Base-by-base conservation (phyloP, 192 early-diverging fungal genomes). In the Lobosporangium transversale region DNA sequence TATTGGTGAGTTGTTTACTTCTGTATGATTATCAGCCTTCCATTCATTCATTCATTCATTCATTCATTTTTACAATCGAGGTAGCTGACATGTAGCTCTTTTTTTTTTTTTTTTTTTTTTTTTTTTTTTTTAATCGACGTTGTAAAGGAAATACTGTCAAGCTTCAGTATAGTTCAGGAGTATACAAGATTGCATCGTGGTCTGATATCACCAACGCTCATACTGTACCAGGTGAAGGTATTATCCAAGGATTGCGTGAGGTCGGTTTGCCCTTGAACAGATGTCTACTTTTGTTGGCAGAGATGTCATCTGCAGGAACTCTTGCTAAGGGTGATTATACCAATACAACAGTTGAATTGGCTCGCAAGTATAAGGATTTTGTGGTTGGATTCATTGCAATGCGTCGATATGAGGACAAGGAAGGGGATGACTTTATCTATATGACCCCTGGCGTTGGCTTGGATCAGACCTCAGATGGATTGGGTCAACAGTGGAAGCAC, bases 141-240 rank as follows among this genome's bases (percentile, higher is more conserved):
- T 23, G 23, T 29, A 1, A 53, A 88, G 90, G 95, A 50, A 97
- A 98, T 78, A 99, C 97, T 23, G 98, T 98, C 70, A 94, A 96
- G 79, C 85, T 88, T 45, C 98, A 99, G 86, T 99, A 99, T 75
- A 87, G 85, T 51, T 84, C 85, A 21, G 98, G 98, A 54, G 79
- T 99, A 26, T 95, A 97, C 83, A 84, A 88, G 43, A 99, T 99
- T 60, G 92, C 95, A 6, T 88, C 88, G 44, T 99, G 98, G 97
- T 86, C 98, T 2, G 87, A 99, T 79, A 94, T 99, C 75, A 96
- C 93, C 33, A 98, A 98, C 87, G 94, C 94, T 51, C 98, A 99
- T 59, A 86, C 91, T 9, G 83, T 99, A 17, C 96, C 98, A 4
- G 94, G 98, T 42, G 95, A 97, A 62, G 98, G 98, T 27, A 98